Conservation (phyloP, 768 basidiomycete species). For the Kwoniella sp. region DNA sequence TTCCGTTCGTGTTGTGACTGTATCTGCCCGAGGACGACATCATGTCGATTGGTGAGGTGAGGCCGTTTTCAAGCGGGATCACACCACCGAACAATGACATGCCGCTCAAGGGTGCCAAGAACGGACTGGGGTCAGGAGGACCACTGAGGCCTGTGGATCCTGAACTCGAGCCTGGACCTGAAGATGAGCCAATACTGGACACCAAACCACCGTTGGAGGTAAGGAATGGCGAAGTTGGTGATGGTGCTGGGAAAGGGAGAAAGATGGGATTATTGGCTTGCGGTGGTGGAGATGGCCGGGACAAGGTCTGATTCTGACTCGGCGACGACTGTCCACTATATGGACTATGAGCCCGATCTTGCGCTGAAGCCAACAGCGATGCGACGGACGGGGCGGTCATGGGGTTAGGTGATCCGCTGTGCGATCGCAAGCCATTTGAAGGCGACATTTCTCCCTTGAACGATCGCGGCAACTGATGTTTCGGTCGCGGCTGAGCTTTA, state of each 20-base stretch:
- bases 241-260: slow-evolving; percentile 51
- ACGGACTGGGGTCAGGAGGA: slow-evolving; percentile 44
- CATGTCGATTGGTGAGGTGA: slow-evolving; percentile 6
- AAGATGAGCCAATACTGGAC: not conserved
- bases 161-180: slow-evolving; percentile 1
- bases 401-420: not conserved
- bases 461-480: not conserved
- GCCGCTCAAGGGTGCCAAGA: slow-evolving; percentile 45
- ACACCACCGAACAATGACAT: slow-evolving; percentile 48
- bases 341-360: not conserved
- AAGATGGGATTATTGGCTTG: slow-evolving; percentile 43
- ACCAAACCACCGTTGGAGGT: not conserved
- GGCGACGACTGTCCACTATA: not conserved
- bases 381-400: slow-evolving; percentile 16
- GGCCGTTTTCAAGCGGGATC: slow-evolving; percentile 19
- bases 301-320: slow-evolving; percentile 12
- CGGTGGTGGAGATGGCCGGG: slow-evolving; percentile 31
- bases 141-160: slow-evolving; percentile 15
- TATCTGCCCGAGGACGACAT: not conserved
- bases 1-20: not conserved
- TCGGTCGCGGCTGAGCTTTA: slow-evolving; percentile 6
- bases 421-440: too few relatives aligned
- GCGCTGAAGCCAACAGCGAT: slow-evolving; percentile 26
- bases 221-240: slow-evolving; percentile 51
- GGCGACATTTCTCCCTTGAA: not conserved